Conservation (phyloP, 139 green algal genomes). For the Chlorella sorokiniana region DNA sequence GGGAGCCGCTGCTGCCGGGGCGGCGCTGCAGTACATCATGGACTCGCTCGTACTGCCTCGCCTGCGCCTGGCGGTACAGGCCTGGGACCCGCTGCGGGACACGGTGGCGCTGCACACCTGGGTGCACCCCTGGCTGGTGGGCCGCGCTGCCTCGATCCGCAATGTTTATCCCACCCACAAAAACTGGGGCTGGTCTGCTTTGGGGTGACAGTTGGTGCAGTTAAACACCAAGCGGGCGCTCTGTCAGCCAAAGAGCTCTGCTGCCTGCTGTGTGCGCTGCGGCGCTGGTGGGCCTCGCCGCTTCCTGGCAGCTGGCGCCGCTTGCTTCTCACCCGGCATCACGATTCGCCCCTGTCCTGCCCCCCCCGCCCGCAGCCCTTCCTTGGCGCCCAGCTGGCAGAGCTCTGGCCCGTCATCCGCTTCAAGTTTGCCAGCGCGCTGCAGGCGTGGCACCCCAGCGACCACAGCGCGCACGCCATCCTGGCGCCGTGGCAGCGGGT, state of each 20-base stretch:
- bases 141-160: not conserved
- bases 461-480: conserved; percentile 76
- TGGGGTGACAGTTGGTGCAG: too few relatives aligned
- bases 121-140: conserved; percentile 95
- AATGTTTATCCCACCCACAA: conserved; percentile 65
- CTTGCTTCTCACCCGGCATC: not conserved
- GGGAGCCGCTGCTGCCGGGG: conserved; percentile 68
- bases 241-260: too few relatives aligned
- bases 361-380: conserved; percentile 41
- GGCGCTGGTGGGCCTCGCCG: too few relatives aligned
- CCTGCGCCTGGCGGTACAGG: conserved; percentile 74
- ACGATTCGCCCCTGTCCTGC: too few relatives aligned
- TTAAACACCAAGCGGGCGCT: too few relatives aligned
- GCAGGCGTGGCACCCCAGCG: conserved; percentile 84
- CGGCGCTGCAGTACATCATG: conserved; percentile 57
- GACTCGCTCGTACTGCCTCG: conserved; percentile 82
- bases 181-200: too few relatives aligned
- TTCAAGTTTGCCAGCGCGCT: conserved; percentile 79
- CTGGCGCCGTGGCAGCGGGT: conserved; percentile 86
- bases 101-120: conserved; percentile 90
- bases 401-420: conserved; percentile 89
- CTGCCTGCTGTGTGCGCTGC: too few relatives aligned
- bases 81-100: conserved; percentile 90
- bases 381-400: conserved; percentile 72
- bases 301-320: not conserved